phyloP scores from a whole-genome alignment of 2,329 filamentous ascomycete species.

The Exophiala dermatitidis region DNA sequence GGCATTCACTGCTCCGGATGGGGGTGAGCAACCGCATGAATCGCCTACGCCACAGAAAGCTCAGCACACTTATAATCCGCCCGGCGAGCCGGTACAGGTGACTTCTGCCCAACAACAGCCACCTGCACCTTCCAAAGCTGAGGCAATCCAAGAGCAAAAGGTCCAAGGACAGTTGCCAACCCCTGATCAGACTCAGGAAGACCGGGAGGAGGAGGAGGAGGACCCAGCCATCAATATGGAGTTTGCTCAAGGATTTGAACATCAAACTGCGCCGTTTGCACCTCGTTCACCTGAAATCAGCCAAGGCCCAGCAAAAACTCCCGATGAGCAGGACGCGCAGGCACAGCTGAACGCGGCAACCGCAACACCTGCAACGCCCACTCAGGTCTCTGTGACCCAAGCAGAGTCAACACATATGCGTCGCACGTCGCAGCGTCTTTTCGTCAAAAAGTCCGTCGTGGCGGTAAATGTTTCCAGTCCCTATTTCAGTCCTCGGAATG shows the following conservation, averaged over 20 bases:
- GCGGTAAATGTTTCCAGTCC: conserved; percentile 21
- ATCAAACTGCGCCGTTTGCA: not conserved
- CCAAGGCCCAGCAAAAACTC: not conserved
- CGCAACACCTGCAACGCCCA: not conserved
- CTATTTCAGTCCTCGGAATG: conserved; percentile 20
- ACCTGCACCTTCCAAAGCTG: not conserved
- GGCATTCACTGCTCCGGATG: not conserved
- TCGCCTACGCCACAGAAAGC: too few species aligned
- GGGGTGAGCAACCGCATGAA: too few species aligned
- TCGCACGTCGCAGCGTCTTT: conserved; percentile 19
- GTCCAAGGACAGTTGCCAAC: conserved; percentile 12
- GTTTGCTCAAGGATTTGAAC: not conserved
- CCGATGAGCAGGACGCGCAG: not conserved
- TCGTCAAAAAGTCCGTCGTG: conserved; percentile 12
- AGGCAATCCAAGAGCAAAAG: not conserved
- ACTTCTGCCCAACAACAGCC: not conserved
- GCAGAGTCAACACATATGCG: conserved; percentile 4
- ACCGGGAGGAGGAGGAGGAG: not conserved
- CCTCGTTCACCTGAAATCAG: not conserved
- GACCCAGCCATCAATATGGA: not conserved
- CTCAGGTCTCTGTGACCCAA: not conserved
- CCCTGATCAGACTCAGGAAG: conserved; percentile 18
- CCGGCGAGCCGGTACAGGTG: not conserved
- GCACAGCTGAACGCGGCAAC: not conserved
- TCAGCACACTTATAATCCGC: too few species aligned